These are phyloP conservation scores for Annulohypoxylon maeteangense DNA, from an alignment of 495 filamentous ascomycete species.

Conservation along the genomic window DNA sequence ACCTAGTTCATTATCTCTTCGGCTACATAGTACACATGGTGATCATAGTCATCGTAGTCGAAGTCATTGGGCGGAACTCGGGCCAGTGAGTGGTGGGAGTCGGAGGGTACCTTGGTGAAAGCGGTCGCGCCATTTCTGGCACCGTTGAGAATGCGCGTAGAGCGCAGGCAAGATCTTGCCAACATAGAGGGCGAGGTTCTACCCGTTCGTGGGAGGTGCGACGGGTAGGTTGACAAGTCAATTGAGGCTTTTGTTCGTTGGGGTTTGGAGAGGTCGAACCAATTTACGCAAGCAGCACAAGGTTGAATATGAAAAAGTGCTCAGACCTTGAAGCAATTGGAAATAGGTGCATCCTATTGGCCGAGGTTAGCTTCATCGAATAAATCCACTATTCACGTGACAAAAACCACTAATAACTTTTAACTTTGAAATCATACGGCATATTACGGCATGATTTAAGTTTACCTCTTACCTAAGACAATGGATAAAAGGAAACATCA, in stretches of 20 bases:
- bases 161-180: conserved; percentile 84
- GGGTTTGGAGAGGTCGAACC: conserved; percentile 47
- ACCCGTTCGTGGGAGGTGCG: conserved; percentile 56
- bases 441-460: too few species aligned
- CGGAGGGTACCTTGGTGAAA: conserved; percentile 67
- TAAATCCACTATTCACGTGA: conserved; percentile 32
- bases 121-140: conserved; percentile 69
- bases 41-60: conserved; percentile 8
- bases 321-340: conserved; percentile 51
- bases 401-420: background rate
- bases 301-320: conserved; percentile 49
- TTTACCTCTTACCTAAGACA: background rate
- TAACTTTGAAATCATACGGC: conserved; percentile 5
- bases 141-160: conserved; percentile 79
- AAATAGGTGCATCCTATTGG: conserved; percentile 47
- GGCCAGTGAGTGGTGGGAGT: conserved; percentile 18
- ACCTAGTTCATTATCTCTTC: conserved; percentile 39
- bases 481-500: background rate
- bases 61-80: conserved; percentile 15
- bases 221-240: conserved; percentile 48
- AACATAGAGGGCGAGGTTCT: conserved; percentile 75
- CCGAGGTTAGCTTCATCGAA: conserved; percentile 28
- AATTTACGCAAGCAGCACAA: conserved; percentile 25
- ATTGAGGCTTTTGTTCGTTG: conserved; percentile 45
- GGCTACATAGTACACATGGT: conserved; percentile 21